A percentile compares a stretch with the other conserved stretches of the same genome.
Evolutionary conservation across 257 asterid genomes (phyloP).

Genomic region (Solanum habrochaites): DNA sequence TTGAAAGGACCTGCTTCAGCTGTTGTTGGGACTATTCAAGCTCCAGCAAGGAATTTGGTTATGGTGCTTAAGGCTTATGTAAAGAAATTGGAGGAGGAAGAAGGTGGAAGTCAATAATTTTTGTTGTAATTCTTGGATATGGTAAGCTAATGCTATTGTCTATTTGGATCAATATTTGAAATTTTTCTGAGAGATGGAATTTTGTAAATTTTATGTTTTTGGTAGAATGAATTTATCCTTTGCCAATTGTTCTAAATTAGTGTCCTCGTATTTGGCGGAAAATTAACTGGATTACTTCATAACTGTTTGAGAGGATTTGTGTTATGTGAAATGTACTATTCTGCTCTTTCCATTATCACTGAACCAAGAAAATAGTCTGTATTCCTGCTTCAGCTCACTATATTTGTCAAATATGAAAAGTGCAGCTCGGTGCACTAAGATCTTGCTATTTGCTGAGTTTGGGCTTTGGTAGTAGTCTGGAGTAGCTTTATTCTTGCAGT

Average conservation of each 20-base stretch:
- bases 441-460: not conserved
- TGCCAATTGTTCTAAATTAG: not conserved
- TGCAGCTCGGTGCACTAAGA: not conserved
- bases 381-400: not conserved
- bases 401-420: not conserved
- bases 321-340: not conserved
- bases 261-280: not conserved
- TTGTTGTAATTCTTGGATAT: not conserved
- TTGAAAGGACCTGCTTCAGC: slow-evolving; percentile 87
- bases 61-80: slow-evolving; percentile 67
- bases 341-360: not conserved
- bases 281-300: not conserved
- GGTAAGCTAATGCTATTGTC: slow-evolving; percentile 9
- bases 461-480: not conserved
- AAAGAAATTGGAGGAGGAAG: slow-evolving; percentile 71
- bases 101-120: slow-evolving; percentile 27
- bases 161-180: not conserved
- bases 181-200: not conserved
- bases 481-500: not conserved
- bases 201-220: not conserved
- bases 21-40: slow-evolving; percentile 81
- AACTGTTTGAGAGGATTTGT: not conserved
- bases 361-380: not conserved
- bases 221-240: not conserved
- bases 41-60: slow-evolving; percentile 82